These are phyloP conservation scores for Xylaria arbuscula DNA, from an alignment of 2,329 filamentous ascomycete genomes.

Conservation along the genomic window DNA sequence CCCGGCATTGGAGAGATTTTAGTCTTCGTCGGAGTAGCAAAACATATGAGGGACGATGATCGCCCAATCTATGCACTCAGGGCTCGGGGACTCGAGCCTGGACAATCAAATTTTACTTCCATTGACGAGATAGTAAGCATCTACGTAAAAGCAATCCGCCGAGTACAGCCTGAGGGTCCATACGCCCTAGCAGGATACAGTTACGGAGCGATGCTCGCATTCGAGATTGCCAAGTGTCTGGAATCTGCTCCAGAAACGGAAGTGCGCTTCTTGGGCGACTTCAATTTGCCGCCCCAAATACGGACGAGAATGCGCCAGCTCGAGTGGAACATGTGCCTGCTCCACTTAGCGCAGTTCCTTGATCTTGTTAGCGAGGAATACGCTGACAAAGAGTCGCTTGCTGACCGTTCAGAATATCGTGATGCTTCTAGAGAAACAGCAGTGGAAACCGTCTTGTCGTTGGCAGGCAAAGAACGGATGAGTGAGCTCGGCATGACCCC, in stretches of 20 bases:
- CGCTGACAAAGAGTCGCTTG: slow-evolving; percentile 19
- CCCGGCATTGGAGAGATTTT: slow-evolving; percentile 57
- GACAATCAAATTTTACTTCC: slow-evolving; percentile 52
- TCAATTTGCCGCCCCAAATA: slow-evolving; percentile 63
- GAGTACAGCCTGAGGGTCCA: slow-evolving; percentile 59
- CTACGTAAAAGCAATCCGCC: slow-evolving; percentile 56
- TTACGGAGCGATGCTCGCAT: slow-evolving; percentile 62
- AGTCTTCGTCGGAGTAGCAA: slow-evolving; percentile 54
- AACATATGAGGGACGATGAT: slow-evolving; percentile 51
- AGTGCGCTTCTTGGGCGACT: slow-evolving; percentile 57
- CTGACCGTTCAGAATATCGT: too few relatives aligned
- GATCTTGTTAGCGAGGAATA: slow-evolving; percentile 52
- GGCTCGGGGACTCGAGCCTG: slow-evolving; percentile 56
- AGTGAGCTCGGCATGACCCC: too few relatives aligned
- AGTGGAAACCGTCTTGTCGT: too few relatives aligned
- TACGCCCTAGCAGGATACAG: slow-evolving; percentile 65
- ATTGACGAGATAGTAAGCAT: slow-evolving; percentile 55
- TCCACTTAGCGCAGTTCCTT: slow-evolving; percentile 56
- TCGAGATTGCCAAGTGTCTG: slow-evolving; percentile 61
- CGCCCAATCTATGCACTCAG: slow-evolving; percentile 61
- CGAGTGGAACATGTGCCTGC: slow-evolving; percentile 52
- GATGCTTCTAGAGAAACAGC: too few relatives aligned
- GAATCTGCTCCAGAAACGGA: slow-evolving; percentile 42
- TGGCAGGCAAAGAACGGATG: too few relatives aligned
- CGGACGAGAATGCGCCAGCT: slow-evolving; percentile 56